Evolutionary conservation across 176 grass and related monocot species (phyloP).

Genomic region (Musa beccarii): DNA sequence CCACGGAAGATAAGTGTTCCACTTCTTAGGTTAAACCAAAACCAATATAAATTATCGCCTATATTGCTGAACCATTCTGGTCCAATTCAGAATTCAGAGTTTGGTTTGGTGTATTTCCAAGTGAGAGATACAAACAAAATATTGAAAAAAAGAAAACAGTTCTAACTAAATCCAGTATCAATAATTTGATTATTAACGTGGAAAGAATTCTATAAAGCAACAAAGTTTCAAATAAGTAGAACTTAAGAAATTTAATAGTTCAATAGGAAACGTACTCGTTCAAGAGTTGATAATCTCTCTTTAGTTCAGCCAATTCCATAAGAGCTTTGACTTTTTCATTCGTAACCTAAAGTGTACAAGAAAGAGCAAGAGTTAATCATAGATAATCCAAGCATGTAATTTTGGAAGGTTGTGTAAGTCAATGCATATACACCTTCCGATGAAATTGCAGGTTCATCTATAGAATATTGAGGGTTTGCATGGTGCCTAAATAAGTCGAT

Average conservation of each 20-base stretch:
- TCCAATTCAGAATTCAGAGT: neutral
- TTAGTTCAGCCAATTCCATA: slow-evolving; percentile 80
- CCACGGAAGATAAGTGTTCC: no score
- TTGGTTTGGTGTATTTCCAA: neutral
- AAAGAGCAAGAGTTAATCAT: slow-evolving; percentile 23
- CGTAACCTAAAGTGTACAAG: slow-evolving; percentile 40
- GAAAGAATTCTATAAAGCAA: neutral
- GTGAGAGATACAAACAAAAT: neutral
- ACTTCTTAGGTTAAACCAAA: no score
- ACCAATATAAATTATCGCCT: neutral
- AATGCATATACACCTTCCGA: no score
- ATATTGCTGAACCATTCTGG: neutral
- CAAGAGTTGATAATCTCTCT: slow-evolving; percentile 59
- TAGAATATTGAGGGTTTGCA: no score
- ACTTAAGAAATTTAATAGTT: neutral
- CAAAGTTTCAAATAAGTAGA: neutral
- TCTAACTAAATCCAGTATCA: neutral
- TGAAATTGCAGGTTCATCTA: no score
- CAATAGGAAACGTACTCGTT: slow-evolving; percentile 51
- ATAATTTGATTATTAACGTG: neutral
- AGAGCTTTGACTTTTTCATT: slow-evolving; percentile 84
- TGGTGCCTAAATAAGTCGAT: no score
- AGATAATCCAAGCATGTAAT: slow-evolving; percentile 11
- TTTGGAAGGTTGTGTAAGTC: neutral
- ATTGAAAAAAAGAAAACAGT: neutral